These are phyloP conservation scores for Pseudocercospora vitis DNA, from an alignment of 2,329 filamentous ascomycete genomes.

Conservation along the genomic window DNA sequence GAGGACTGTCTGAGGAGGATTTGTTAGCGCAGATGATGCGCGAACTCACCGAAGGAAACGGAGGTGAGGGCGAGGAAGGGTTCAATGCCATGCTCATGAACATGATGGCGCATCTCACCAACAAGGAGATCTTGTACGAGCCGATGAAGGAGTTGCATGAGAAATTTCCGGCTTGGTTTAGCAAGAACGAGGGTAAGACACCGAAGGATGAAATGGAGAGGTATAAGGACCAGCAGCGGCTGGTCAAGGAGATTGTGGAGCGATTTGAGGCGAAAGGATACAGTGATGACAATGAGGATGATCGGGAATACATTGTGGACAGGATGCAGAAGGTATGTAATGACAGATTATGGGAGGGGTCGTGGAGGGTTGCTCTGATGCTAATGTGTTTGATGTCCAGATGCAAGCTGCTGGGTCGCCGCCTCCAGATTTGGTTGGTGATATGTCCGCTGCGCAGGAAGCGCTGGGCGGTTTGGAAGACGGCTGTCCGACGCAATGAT, in stretches of 20 bases:
- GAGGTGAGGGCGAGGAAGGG: slow-evolving; percentile 69
- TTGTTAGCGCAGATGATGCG: slow-evolving; percentile 90
- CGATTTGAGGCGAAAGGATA: slow-evolving; percentile 85
- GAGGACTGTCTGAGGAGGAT: slow-evolving; percentile 69
- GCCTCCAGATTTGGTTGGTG: slow-evolving; percentile 84
- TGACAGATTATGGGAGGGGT: slow-evolving; percentile 3
- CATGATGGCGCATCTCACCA: slow-evolving; percentile 99
- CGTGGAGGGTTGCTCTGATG: too few species aligned
- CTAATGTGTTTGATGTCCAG: slow-evolving; percentile 54
- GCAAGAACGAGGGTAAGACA: slow-evolving; percentile 69
- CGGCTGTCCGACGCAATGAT: slow-evolving; percentile 63
- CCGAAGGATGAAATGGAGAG: slow-evolving; percentile 70
- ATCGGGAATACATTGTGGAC: slow-evolving; percentile 91
- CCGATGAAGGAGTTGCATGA: slow-evolving; percentile 96
- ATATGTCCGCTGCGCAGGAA: slow-evolving; percentile 81
- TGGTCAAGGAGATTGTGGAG: slow-evolving; percentile 82
- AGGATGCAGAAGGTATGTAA: slow-evolving; percentile 88
- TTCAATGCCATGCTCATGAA: slow-evolving; percentile 92
- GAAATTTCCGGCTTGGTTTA: slow-evolving; percentile 89
- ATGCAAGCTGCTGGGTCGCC: slow-evolving; percentile 97
- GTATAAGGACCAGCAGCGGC: slow-evolving; percentile 74
- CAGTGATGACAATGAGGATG: slow-evolving; percentile 74
- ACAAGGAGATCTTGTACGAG: slow-evolving; percentile 97
- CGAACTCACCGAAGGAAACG: slow-evolving; percentile 68
- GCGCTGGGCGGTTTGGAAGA: slow-evolving; percentile 56